Conservation (phyloP, 2,329 filamentous ascomycete species). For the Scorias spongiosa region DNA sequence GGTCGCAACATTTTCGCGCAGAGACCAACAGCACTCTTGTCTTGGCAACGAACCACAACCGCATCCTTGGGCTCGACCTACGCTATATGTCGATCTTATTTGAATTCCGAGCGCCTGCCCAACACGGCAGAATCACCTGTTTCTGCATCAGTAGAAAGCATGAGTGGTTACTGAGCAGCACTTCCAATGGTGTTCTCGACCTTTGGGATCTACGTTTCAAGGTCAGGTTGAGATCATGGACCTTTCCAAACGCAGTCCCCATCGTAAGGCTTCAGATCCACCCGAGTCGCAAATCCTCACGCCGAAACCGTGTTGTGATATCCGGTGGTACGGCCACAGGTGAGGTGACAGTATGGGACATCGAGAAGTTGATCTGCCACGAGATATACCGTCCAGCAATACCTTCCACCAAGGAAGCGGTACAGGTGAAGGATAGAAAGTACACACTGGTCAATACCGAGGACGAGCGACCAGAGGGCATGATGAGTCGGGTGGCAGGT, state of each 20-base stretch:
- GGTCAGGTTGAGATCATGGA: conserved; percentile 76
- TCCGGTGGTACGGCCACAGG: conserved; percentile 74
- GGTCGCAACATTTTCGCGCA: conserved; percentile 81
- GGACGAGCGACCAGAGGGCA: conserved; percentile 71
- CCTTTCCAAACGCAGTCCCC: conserved; percentile 61
- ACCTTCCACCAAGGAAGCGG: conserved; percentile 34
- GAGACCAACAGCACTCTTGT: conserved; percentile 72
- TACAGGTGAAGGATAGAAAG: conserved; percentile 29
- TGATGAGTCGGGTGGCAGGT: conserved; percentile 75
- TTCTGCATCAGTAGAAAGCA: conserved; percentile 77
- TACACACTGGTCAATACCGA: conserved; percentile 84
- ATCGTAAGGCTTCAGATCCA: conserved; percentile 71
- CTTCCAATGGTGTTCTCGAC: conserved; percentile 80
- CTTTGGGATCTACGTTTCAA: conserved; percentile 96
- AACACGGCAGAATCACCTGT: conserved; percentile 81
- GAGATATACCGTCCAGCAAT: conserved; percentile 67
- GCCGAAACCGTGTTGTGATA: conserved; percentile 74
- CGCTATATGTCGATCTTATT: conserved; percentile 74
- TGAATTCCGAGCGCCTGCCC: conserved; percentile 68
- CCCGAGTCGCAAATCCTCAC: conserved; percentile 38
- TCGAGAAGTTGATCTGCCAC: conserved; percentile 76
- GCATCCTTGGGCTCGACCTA: conserved; percentile 71
- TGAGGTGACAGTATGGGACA: conserved; percentile 89
- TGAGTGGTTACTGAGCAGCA: conserved; percentile 84
- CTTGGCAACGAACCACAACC: conserved; percentile 72